Base-by-base conservation (phyloP, 116 monocot genomes). In the Dioscorea cayenensis region DNA sequence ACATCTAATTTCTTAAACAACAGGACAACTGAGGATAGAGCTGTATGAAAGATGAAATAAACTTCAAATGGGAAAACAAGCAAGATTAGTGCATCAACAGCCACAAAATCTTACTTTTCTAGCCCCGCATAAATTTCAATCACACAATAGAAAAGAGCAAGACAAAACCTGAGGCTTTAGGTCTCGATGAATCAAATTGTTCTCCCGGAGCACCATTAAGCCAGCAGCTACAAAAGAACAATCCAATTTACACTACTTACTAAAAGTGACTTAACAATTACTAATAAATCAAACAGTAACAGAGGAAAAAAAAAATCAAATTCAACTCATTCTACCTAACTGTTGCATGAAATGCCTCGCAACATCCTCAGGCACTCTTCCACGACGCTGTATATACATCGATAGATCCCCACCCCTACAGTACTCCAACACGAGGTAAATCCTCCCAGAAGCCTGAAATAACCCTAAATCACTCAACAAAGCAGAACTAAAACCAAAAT, bases 331-430 rank as follows among this genome's bases (percentile, higher is more conserved):
- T 27, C 48, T 87, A 90, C 99, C 99, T 81, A 99, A 71, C 29
- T 99, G 99, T 76, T 77, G 86, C 87, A 99, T 91, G 75, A 94
- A 99, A 76, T 87, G 82, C 64, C 91, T 94, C 51, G 99, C 94
- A 49, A 80, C 87, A 64, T 67, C 80, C 87, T 94, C 99, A n/a
- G 83, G 82, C 68, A 94, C 84, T 52, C 76, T 76, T 67, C 89
- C 89, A 79, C 81, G 91, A 6, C 78, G 69, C 36, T 87, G 94
- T 66, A 99, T 72, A 75, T 89, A 94, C 55, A 79, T 66, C 22
- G 86, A 89, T 17, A 99, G 66, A 75, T 99, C 99, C 22, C 99
- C 99, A 38, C 99, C 99, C 79, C 75, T 83, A 65, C 99, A 99
- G 77, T 85, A 94, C 52, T 99, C 99, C 48, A 99, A 71, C 48